phyloP scores from a whole-genome alignment of 2,329 filamentous ascomycete species.

The Diplodia scrobiculata region DNA sequence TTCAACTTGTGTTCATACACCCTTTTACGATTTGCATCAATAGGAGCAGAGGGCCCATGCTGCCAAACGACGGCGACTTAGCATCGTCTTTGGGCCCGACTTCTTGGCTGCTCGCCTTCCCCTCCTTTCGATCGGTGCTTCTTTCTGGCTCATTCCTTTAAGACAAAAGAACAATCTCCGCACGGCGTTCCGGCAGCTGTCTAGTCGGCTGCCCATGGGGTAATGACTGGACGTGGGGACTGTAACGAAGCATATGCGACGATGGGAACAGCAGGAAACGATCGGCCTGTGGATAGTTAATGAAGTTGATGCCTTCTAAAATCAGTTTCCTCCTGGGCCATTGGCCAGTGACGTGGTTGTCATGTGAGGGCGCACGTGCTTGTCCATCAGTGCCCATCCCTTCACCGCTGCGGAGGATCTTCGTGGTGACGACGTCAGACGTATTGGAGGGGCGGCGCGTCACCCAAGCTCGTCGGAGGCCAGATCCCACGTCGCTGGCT shows the following conservation, averaged over 20 bases:
- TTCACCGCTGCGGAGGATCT: conserved; percentile 19
- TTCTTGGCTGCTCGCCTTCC: conserved; percentile 11
- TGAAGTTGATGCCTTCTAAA: conserved; percentile 35
- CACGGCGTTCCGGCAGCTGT: conserved; percentile 25
- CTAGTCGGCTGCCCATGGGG: conserved; percentile 9
- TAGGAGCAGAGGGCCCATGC: conserved; percentile 10
- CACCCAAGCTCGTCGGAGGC: not conserved
- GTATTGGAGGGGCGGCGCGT: not conserved
- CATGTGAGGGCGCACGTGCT: conserved; percentile 17
- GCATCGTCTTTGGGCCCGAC: not conserved
- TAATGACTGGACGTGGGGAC: conserved; percentile 18
- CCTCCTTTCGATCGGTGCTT: conserved; percentile 15
- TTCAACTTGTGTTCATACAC: conserved; percentile 23
- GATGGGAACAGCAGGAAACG: conserved; percentile 32
- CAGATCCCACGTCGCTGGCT: not conserved
- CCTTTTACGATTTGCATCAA: conserved; percentile 12
- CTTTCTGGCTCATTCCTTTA: conserved; percentile 22
- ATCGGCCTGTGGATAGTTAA: conserved; percentile 46
- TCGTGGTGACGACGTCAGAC: conserved; percentile 8
- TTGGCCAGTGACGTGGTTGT: conserved; percentile 18
- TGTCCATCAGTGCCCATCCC: not conserved
- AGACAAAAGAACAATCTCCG: conserved; percentile 22
- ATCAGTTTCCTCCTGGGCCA: not conserved
- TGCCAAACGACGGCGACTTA: conserved; percentile 9
- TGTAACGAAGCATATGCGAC: conserved; percentile 23